phyloP scores from a whole-genome alignment of 805 yeast species.

The Kuraishia ogatae region DNA sequence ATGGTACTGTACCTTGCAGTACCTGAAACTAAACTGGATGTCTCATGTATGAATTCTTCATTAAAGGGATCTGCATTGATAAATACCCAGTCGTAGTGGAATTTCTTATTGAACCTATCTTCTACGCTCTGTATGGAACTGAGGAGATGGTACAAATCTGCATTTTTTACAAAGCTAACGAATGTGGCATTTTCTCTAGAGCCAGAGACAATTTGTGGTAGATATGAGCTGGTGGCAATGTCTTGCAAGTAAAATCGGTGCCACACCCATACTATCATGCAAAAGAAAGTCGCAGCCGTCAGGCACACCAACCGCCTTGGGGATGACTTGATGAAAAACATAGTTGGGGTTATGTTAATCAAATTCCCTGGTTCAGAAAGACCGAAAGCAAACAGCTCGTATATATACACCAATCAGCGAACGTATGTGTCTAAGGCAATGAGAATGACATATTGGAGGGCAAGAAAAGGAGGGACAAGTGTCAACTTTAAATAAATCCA shows the following conservation, averaged over 20 bases:
- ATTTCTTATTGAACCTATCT: constrained; percentile 26
- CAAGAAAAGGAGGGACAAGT: too few species aligned
- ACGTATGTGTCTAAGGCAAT: too few species aligned
- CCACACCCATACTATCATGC: not conserved
- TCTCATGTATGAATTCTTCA: constrained; percentile 24
- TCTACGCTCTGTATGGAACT: constrained; percentile 26
- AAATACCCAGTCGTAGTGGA: constrained; percentile 35
- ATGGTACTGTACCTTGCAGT: constrained; percentile 30
- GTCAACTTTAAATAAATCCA: too few species aligned
- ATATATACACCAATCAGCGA: too few species aligned
- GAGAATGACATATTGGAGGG: too few species aligned
- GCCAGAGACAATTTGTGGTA: not conserved
- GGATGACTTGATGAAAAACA: not conserved
- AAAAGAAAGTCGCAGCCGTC: constrained; percentile 23
- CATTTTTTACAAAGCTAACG: constrained; percentile 33
- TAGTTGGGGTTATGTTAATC: too few species aligned
- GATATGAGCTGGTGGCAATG: not conserved
- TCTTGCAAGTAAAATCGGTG: not conserved
- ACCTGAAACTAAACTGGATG: constrained; percentile 29
- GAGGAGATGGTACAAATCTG: constrained; percentile 26
- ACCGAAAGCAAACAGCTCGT: too few species aligned
- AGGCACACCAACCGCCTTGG: constrained; percentile 7
- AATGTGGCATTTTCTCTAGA: constrained; percentile 51
- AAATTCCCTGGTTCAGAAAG: too few species aligned
- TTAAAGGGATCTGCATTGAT: constrained; percentile 37